phyloP scores from a whole-genome alignment of 768 basidiomycete species.

The Boletus rubroflammeus region DNA sequence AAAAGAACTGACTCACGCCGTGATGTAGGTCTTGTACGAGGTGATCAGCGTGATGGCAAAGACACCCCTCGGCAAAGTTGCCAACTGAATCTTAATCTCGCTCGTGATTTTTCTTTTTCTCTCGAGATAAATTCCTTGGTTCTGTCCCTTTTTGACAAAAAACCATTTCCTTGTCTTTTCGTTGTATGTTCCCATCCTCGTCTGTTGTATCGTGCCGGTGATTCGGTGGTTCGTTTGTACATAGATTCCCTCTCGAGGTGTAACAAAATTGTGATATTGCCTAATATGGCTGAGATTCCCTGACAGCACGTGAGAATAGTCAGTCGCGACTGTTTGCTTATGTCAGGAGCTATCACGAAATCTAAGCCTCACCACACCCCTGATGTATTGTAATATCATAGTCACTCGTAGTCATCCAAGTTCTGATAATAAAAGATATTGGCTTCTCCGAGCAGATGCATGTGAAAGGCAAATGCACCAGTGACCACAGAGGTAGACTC shows the following conservation, averaged over 20 bases:
- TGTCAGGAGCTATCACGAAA: too few relatives aligned
- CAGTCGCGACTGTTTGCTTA: too few relatives aligned
- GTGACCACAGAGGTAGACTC: too few relatives aligned
- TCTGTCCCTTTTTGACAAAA: not conserved
- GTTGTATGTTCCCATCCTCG: not conserved
- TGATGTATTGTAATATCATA: too few relatives aligned
- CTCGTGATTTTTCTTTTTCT: not conserved
- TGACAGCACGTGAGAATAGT: too few relatives aligned
- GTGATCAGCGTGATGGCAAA: slow-evolving; percentile 78
- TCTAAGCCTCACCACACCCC: too few relatives aligned
- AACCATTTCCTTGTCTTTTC: not conserved
- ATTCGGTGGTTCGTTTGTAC: not conserved
- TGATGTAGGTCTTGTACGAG: slow-evolving; percentile 61
- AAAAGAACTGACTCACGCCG: slow-evolving; percentile 5
- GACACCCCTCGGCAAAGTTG: slow-evolving; percentile 65
- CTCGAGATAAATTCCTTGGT: not conserved
- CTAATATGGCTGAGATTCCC: too few relatives aligned
- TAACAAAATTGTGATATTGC: too few relatives aligned
- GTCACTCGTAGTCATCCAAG: too few relatives aligned
- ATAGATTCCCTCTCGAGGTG: not conserved
- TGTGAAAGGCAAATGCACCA: too few relatives aligned
- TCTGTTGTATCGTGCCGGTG: not conserved
- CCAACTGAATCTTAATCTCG: slow-evolving; percentile 16
- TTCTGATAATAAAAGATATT: too few relatives aligned
- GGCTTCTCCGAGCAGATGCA: too few relatives aligned